These are phyloP conservation scores for Phaeophleospora eucalypticola DNA, from an alignment of 2,329 filamentous ascomycete species.

Conservation along the genomic window DNA sequence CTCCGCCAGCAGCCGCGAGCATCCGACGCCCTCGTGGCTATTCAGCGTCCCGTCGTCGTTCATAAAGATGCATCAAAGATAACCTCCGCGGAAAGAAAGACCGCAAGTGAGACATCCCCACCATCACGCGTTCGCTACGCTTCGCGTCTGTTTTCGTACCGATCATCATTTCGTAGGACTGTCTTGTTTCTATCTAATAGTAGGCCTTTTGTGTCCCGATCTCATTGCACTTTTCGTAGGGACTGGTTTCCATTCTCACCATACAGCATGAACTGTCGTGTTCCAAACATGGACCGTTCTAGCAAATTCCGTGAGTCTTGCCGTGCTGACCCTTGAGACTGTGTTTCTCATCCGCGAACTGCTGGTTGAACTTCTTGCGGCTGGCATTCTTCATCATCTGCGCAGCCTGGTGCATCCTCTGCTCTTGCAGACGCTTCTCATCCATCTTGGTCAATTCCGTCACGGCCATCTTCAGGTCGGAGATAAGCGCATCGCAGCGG, in stretches of 20 bases:
- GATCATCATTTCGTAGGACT: neutral
- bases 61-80: no score
- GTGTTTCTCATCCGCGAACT: constrained; percentile 71
- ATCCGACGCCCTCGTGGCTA: no score
- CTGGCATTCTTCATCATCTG: constrained; percentile 20
- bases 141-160: neutral
- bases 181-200: neutral
- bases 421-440: constrained; percentile 62
- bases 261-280: neutral
- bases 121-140: no score
- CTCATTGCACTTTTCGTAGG: neutral
- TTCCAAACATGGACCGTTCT: constrained; percentile 22
- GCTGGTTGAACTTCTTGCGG: constrained; percentile 35
- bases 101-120: no score
- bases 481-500: constrained; percentile 72
- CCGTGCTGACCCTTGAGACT: constrained; percentile 84
- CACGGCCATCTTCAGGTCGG: constrained; percentile 74
- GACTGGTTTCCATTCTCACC: neutral
- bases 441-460: constrained; percentile 71
- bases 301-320: constrained; percentile 87
- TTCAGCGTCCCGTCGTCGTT: no score
- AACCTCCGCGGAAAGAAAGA: no score
- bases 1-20: no score
- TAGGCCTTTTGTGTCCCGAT: neutral
- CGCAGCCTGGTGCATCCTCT: constrained; percentile 49